Evolutionary conservation across 2,329 filamentous ascomycete genomes (phyloP), one percentile per base, ranked within the genome.

Genomic region (Conoideocrella luteorostrata): DNA sequence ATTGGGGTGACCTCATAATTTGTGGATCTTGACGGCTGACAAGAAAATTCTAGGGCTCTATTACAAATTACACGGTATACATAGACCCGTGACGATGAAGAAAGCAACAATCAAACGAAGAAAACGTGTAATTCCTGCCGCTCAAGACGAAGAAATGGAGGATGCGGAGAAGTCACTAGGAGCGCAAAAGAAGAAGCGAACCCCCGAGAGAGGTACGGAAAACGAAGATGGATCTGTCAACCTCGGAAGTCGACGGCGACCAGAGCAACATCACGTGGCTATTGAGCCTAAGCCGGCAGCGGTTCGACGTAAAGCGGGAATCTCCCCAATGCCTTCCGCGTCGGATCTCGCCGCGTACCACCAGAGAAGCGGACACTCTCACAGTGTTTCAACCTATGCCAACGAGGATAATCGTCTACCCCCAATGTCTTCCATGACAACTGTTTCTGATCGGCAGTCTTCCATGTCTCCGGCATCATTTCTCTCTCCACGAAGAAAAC

Each of bases 81-180:
- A 96, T 64, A 79, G 93, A 33, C 93, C 93, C 0, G 88, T 93
- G 5, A 88, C 88, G n/a, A 97, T 98, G 93, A 98, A 97, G 66
- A 97, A 96, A 64, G 86, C 88, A 3, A 86, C 95, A 21, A 98
- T 98, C 63, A 97, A 98, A 66, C 80, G 93, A 49, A 78, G 93
- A 48, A 97, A 97, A 72, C 83, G 93, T 46, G 89, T 97, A 5
- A 90, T 97, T 34, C 90, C 91, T 15, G 88, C 86, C 15, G 70
- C 79, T 21, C 69, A 75, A 39, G 74, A 71, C 55, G 68, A 69
- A 24, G 65, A 72, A 39, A 61, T 68, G 36, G 68, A 73, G 28
- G 77, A 80, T 24, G 70, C 64, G 6, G 65, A 69, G 11, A 69
- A 73, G 15, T 67, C 69, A 3, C 65, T 68, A 15, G 61, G 63